Evolutionary conservation across 2,329 filamentous ascomycete species (phyloP).

Genomic region (Tolypocladium ophioglossoides): DNA sequence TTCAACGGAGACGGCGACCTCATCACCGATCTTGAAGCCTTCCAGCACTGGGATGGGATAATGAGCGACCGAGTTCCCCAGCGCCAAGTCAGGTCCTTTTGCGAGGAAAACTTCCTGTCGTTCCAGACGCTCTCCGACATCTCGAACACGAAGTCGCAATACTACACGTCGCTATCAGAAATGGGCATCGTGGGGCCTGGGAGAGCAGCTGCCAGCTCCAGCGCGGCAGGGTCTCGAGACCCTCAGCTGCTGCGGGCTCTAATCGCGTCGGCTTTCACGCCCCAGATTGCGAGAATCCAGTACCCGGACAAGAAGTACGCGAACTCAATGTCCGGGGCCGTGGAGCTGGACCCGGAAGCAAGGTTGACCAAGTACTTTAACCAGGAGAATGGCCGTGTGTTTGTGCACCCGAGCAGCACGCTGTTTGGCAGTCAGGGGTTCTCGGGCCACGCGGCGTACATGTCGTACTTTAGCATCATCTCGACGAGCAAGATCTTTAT

Average conservation of each 20-base stretch:
- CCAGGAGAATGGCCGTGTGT: conserved; percentile 75
- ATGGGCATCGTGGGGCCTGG: conserved; percentile 59
- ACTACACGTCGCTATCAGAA: conserved; percentile 75
- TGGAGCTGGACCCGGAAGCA: conserved; percentile 88
- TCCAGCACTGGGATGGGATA: conserved; percentile 69
- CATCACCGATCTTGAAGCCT: conserved; percentile 76
- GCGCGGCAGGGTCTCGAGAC: conserved; percentile 16
- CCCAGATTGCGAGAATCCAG: conserved; percentile 84
- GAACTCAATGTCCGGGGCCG: conserved; percentile 73
- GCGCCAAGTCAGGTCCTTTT: conserved; percentile 63
- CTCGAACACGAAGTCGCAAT: conserved; percentile 74
- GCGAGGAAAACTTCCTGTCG: conserved; percentile 75
- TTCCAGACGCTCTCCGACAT: conserved; percentile 82
- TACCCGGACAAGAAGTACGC: conserved; percentile 96
- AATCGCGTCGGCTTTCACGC: conserved; percentile 64
- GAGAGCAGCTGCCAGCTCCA: conserved; percentile 21
- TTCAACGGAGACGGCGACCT: conserved; percentile 74
- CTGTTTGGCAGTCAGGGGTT: conserved; percentile 78
- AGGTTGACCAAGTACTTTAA: conserved; percentile 88
- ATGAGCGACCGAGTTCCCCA: conserved; percentile 45
- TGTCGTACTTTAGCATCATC: conserved; percentile 89
- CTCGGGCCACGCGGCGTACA: conserved; percentile 61
- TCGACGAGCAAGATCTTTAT: conserved; percentile 88
- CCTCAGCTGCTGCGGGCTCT: conserved; percentile 54
- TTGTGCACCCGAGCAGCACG: conserved; percentile 82